Evolutionary conservation across 1,284 basidiomycete species (phyloP), one percentile per base, ranked within the genome.

Genomic region (Ustilago cynodontis): DNA sequence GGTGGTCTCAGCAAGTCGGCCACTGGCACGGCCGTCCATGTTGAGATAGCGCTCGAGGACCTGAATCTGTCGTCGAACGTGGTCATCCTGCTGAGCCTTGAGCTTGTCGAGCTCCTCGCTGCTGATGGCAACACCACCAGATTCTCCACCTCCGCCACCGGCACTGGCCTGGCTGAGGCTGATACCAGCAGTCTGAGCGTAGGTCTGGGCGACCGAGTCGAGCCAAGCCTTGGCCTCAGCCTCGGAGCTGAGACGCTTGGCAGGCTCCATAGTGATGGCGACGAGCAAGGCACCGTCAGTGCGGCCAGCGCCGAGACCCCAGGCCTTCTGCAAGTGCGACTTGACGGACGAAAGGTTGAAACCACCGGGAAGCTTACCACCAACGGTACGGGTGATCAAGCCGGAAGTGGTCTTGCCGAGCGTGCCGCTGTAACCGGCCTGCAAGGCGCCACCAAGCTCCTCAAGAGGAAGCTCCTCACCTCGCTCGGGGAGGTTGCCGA

Each of bases 41-140:
- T 93, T 92, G 81, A 99, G 91, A 87, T 99, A 97, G 74, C 97
- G 93, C 91, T 95, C 94, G 85, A 96, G 93, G 22, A 98, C 90
- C 85, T 98, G 95, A 71, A 99, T 91, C 83, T 99, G 94, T 82
- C 96, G 94, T 61, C 91, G 89, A 22, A 94, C 94, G 81, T 98
- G 96, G 69, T 92, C 91, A 86, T 97, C 91, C 87, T 99, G 96
- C 78, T 96, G 93, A 18, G 91, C 89, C 82, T 95, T 93, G 90
- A 98, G 96, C 88, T 95, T 95, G 86, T 95, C 88, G 89, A 99
- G 97, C 86, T 98, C 95, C 87, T 99, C 96, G 85, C 94, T 95
- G 89, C 97, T 97, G 89, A 98, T 98, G 50, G 92, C 92, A 8
- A 84, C 85, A 33, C 84, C 85, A 16, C 83, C 86, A 11, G 73